Base-by-base conservation (phyloP, 208 protist species). In the Porcisia hertigi region DNA sequence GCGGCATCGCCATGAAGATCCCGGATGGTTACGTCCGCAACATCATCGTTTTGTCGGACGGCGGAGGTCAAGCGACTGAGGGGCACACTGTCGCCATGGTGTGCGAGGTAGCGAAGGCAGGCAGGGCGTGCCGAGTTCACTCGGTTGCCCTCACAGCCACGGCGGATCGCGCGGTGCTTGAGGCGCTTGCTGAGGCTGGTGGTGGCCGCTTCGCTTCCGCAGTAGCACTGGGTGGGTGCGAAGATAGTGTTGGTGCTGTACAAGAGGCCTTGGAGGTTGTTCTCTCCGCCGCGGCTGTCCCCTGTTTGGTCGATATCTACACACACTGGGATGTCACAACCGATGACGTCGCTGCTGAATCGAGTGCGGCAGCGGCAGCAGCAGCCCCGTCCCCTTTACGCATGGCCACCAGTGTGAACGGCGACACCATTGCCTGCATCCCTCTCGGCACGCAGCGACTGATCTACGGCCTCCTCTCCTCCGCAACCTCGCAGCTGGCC, bases 21-120 rank as follows among this genome's bases (percentile, higher is more conserved):
- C 76, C 85, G 20, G 36, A 12, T 4, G 92, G 90, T 11, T 93
- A 91, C 60, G 88, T 92, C 52, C 90, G 92, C 20, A 84, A 93
- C 79, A 70, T 95, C 30, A 69, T 97, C 39, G 36, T 95, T 14
- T 49, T 97, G 49, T 86, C 89, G 14, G 90, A 94, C 79, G 83
- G 73, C 23, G 77, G 73, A 20, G 30, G 76, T 9, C 72, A 78
- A 18, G 36, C 66, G 12, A 57, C 16, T 8, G 39, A 58, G n/a
- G 16, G 60, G 70, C 52, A 78, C 52, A 78, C 73, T n/a, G 76
- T 81, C 6, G 67, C 84, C 47, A 79, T 89, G 71, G 76, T 92
- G 20, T 71, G 76, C 52, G 75, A 77, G 6, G 86, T 71, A 3
- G 55, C 78, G 12, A 73, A 14, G 52, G 57, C 77, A 53, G 43